Evolutionary conservation across 2,329 filamentous ascomycete genomes (phyloP), one percentile per base, ranked within the genome.

Genomic region (Sclerotinia borealis): DNA sequence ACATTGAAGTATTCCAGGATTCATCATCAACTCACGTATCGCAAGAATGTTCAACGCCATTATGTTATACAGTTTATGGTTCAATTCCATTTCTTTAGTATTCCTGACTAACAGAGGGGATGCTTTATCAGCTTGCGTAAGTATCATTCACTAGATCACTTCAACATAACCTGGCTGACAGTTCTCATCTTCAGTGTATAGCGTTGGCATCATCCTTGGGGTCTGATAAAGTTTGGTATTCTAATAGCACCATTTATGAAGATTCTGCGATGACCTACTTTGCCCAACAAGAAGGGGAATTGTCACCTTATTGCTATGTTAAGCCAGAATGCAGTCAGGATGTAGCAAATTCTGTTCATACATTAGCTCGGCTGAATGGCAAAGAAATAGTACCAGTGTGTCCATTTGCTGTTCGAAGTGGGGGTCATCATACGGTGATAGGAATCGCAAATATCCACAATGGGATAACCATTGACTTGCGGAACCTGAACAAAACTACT

Each of bases 341-440:
- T 51, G 27, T 51, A 6, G 8, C 48, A 51, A 51, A 51, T 31
- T 15, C 48, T 36, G 27, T 51, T 17, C 27, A 29, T 9, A 51
- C 48, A 8, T 51, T 51, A 25, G 48, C 48, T 51, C 25, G n/a
- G 10, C 31, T 51, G 19, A 51, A 51, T 39, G 17, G 22, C 27
- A 22, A 58, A 29, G 36, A 43, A 1, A n/a, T n/a, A n/a, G 9
- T 9, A 9, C 49, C 29, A 37, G 34, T 19, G 25, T 59, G 27
- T 13, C 9, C 70, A 37, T 86, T 86, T 68, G 83, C 83, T 7
- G 72, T 83, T 67, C 82, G 82, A 67, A 25, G 58, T 52, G 55
- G 49, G 15, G 50, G 58, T 4, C 63, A 64, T 50, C 25, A 36
- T 29, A 47, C 39, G 11, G 39, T 55, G 13, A 31, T 37, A 25